Evolutionary conservation across 331 rosid species (phyloP).

Genomic region (Rhamnella rubrinervis): DNA sequence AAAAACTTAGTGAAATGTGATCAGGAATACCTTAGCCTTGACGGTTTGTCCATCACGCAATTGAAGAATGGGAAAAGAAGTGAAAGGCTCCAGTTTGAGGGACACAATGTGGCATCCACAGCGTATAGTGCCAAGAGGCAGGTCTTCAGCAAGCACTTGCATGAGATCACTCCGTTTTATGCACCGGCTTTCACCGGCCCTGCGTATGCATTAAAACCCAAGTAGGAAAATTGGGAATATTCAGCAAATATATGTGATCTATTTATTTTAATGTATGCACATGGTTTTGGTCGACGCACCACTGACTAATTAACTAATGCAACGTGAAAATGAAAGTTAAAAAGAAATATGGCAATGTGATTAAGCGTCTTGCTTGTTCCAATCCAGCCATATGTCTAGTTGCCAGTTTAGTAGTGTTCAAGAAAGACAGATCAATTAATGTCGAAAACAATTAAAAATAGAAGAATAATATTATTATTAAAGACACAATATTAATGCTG

Average conservation of each 20-base stretch:
- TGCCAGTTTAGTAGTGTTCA: conserved; percentile 23
- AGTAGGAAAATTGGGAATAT: not conserved
- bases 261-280: no score
- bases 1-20: no score
- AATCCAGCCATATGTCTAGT: conserved; percentile 13
- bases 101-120: conserved; percentile 36
- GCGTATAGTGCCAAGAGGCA: conserved; percentile 46
- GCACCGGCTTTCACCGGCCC: conserved; percentile 35
- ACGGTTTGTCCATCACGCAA: no score
- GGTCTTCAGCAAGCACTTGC: conserved; percentile 28
- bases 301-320: no score
- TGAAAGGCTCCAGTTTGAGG: conserved; percentile 28
- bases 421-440: no score
- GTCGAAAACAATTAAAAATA: no score
- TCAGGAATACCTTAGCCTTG: no score
- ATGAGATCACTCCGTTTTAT: conserved; percentile 45
- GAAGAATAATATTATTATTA: no score
- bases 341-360: conserved; percentile 10
- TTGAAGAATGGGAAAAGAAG: conserved; percentile 26
- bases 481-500: no score
- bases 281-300: no score
- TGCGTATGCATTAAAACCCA: not conserved
- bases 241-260: no score
- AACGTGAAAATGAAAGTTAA: not conserved
- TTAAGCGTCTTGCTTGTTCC: conserved; percentile 21